Evolutionary conservation across 495 filamentous ascomycete genomes (phyloP), one percentile per base, ranked within the genome.

Genomic region (Hypoxylon fuscum): DNA sequence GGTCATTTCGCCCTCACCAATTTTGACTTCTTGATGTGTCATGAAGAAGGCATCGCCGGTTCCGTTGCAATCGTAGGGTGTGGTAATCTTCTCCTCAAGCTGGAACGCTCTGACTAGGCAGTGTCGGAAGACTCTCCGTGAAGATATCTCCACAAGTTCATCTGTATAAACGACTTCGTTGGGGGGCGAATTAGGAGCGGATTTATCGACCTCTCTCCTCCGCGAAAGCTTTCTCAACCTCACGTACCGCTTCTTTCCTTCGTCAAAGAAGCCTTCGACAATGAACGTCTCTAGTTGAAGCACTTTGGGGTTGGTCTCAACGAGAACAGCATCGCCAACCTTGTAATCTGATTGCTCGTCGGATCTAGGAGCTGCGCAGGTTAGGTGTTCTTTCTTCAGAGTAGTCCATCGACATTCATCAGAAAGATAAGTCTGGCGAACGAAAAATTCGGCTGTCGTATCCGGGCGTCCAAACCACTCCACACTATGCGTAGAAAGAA

Each of bases 141-240:
- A 32, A 3, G 68, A 62, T 8, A 85, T 55, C 2, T 73, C 72
- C 0, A 80, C 55, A 1, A 80, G 49, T 10, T 77, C 41, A 5
- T 85, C 68, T 0, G 85, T 84, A 48, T 86, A 87, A 0, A 89
- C 77, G 0, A 93, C 74, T 68, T 93, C 89, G 52, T 93, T 93
- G 1, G 82, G 75, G n/a, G 70, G 68, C 0, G 81, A 76, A 4
- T 71, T 47, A 1, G 21, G 25, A 10, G 75, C 67, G 0, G 15
- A 22, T 1, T 70, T 64, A 50, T 80, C 77, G 18, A 84, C 72
- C 21, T 74, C 66, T 6, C 49, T 62, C 44, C 80, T 71, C 8
- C 85, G 74, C 8, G 75, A 55, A 0, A 90, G 74, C 10, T 64
- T 73, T 35, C 82, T 66, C 0, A 89, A 60, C 9, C 71, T 63